Evolutionary conservation across 805 yeast genomes (phyloP).

Genomic region (Suhomyces sp.): DNA sequence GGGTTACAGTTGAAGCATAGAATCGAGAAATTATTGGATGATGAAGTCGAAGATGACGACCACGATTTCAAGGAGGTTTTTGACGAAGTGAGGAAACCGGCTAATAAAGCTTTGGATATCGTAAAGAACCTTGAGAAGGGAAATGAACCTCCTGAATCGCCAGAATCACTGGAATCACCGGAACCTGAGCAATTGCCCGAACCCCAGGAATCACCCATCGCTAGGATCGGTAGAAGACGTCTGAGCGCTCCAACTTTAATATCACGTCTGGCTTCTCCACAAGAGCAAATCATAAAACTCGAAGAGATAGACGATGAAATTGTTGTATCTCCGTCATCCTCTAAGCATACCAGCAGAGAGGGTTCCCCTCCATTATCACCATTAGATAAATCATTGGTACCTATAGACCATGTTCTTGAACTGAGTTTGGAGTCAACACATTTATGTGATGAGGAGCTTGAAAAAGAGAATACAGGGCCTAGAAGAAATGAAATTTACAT

Average conservation of each 20-base stretch:
- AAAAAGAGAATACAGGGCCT: constrained; percentile 1
- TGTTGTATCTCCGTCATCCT: constrained; percentile 29
- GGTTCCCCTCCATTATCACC: constrained; percentile 8
- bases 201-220: too few species aligned
- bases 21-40: constrained; percentile 23
- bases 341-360: constrained; percentile 10
- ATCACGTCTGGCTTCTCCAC: constrained; percentile 2
- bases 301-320: constrained; percentile 26
- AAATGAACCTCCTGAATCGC: too few species aligned
- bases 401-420: constrained; percentile 8
- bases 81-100: too few species aligned
- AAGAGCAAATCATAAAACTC: constrained; percentile 25
- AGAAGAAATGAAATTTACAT: constrained; percentile 39
- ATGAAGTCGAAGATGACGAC: constrained; percentile 20
- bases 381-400: constrained; percentile 1
- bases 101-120: too few species aligned
- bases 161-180: too few species aligned
- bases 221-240: too few species aligned
- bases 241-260: background rate
- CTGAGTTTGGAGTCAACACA: too few species aligned
- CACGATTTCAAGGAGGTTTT: background rate
- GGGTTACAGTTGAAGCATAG: constrained; percentile 28
- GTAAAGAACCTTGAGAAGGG: too few species aligned
- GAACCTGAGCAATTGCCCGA: too few species aligned
- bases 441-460: constrained; percentile 3